Conservation (phyloP, 2,329 filamentous ascomycete species). For the Verticillium albo-atrum region DNA sequence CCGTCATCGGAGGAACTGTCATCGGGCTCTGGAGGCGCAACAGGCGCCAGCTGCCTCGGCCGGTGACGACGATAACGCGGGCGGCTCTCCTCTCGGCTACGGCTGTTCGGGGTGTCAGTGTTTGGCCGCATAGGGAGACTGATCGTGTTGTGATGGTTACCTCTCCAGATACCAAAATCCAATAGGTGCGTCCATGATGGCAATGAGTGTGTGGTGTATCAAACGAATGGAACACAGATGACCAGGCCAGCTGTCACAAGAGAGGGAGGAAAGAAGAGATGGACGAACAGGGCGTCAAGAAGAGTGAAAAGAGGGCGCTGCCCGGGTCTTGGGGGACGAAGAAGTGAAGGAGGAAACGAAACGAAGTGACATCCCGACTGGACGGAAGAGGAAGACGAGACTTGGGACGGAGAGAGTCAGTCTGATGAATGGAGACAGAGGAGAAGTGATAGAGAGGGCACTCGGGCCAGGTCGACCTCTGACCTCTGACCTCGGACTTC, state of each 20-base stretch:
- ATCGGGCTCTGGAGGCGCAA: neutral
- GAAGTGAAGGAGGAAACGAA: neutral
- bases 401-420: neutral
- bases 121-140: neutral
- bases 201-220: neutral
- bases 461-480: neutral
- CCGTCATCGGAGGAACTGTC: constrained; percentile 2
- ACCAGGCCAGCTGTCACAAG: neutral
- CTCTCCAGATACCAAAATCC: neutral
- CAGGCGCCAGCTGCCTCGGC: neutral
- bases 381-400: neutral
- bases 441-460: neutral
- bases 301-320: neutral
- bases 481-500: neutral
- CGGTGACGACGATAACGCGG: neutral
- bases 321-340: neutral
- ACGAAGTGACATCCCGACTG: neutral
- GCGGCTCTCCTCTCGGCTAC: neutral
- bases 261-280: neutral
- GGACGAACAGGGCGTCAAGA: neutral
- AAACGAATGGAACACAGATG: neutral
- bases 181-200: neutral
- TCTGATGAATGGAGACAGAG: neutral
- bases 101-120: neutral
- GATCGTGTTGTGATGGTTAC: neutral